Evolutionary conservation across 1,139 yeast species (phyloP), one percentile per base, ranked within the genome.

Genomic region (Groenewaldozyma auringiensis): DNA sequence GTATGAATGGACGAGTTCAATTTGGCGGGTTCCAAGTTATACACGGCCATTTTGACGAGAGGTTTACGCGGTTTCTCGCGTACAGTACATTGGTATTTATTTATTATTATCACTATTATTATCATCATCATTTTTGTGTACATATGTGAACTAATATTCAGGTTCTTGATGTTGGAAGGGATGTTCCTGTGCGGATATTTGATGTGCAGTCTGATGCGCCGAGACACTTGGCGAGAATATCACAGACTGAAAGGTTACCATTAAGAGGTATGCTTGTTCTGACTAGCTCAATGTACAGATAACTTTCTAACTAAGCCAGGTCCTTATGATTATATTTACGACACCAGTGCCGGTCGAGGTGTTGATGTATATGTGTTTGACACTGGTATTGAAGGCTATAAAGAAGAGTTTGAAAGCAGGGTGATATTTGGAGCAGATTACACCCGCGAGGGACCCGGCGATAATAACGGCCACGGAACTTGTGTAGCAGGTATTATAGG

Each of bases 401-500:
- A 79, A 53, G 75, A 77, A 0, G 83, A 83, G 42, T 81, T 84
- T 57, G 79, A 73, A 46, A 81, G 79, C 0, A 68, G 94, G 47
- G 87, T 81, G 0, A 50, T 51, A 2, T 54, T 61, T 43, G 89
- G 87, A 0, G 69, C 60, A n/a, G 86, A 81, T 57, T 74, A 79
- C 48, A 78, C 85, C 0, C 70, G 68, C 0, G 83, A 78, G 60
- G 85, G 81, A 0, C 56, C 66, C 0, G 83, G 83, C 0, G 92
- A 83, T 57, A 54, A 58, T 6, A 80, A 80, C 57, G 92, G 56
- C 35, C 56, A 53, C 33, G 72, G 72, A 20, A 69, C 74, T 37
- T 73, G 69, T 54, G 95, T 87, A 2, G 94, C 96, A 0, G 96
- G 96, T 0, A 64, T 87, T n/a, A 74, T 86, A 37, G 96, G 94